Base-by-base conservation (phyloP, 768 basidiomycete genomes). In the Gelatoporia subvermispora region DNA sequence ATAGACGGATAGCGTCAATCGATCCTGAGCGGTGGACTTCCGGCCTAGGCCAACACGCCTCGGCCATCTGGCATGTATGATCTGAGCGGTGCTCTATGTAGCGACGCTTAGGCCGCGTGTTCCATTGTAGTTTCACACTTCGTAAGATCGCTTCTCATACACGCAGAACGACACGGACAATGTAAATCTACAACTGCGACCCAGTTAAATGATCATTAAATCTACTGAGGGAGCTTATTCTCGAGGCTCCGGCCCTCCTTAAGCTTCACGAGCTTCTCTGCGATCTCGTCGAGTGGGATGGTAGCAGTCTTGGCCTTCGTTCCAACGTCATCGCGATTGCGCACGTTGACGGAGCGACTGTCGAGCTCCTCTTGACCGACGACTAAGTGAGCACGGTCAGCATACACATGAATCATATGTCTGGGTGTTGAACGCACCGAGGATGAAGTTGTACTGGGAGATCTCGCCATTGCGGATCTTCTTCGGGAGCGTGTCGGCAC, bases 391-490 rank as follows among this genome's bases (percentile, higher is more conserved):
- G 40, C 44, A 16, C 31, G 48, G 21, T 43, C 8, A 23, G 22
- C 10, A 42, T 34, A 36, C 15, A 25, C 20, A 44, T 41, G n/a
- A 53, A 42, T 21, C 42, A 48, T n/a, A 39, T 20, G 35, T 42
- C 28, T 31, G 13, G 16, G 39, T 20, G 18, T 4, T 11, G 22
- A 24, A 20, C 44, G 47, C 52, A 96, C 94, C 93, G 55, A 98
- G 77, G 59, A 97, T 92, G 65, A 96, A 97, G 70, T 98, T 98
- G 71, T 95, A 96, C 66, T 97, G 95, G 25, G 93, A 90, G 54
- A 95, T 82, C 71, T 99, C 94, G 18, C 90, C 94, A 64, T 98
- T 97, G 23, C 94, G 79, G 61, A 99, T 91, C 77, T 97, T 98
- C 81, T 98, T 98, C 51, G 82, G 86, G 22, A 98, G 78, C 0